Evolutionary conservation across 495 filamentous ascomycete genomes (phyloP).

Genomic region (Penicillium crystallinum): DNA sequence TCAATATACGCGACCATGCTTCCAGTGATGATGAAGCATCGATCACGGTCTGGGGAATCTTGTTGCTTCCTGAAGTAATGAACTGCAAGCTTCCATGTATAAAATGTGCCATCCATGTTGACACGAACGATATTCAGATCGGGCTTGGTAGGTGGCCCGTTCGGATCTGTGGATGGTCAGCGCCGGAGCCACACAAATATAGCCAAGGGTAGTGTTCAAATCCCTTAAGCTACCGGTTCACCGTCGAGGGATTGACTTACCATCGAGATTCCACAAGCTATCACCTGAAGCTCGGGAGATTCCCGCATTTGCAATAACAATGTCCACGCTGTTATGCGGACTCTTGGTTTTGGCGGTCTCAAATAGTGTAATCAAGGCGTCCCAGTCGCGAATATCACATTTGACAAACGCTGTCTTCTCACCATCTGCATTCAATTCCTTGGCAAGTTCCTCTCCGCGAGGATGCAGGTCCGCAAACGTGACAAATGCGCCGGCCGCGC

Average conservation of each 20-base stretch:
- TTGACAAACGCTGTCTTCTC: not conserved
- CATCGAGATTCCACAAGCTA: not conserved
- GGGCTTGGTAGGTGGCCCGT: not conserved
- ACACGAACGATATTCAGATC: not conserved
- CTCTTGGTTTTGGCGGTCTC: not conserved
- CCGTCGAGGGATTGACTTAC: not conserved
- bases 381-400: not conserved
- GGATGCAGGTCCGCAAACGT: not conserved
- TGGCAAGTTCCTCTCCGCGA: not conserved
- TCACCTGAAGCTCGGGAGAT: not conserved
- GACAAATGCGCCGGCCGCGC: not conserved
- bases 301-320: not conserved
- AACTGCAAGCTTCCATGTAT: not conserved
- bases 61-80: not conserved
- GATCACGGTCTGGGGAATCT: not conserved
- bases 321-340: not conserved
- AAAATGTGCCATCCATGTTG: not conserved
- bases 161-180: not conserved
- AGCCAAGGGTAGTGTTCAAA: not conserved
- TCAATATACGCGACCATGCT: not conserved
- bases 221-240: not conserved
- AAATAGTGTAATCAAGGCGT: not conserved
- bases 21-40: slow-evolving; percentile 1
- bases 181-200: not conserved
- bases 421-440: not conserved